Evolutionary conservation across 2,329 filamentous ascomycete species (phyloP), one percentile per base, ranked within the genome.

Genomic region (Tympanopsis confertula): DNA sequence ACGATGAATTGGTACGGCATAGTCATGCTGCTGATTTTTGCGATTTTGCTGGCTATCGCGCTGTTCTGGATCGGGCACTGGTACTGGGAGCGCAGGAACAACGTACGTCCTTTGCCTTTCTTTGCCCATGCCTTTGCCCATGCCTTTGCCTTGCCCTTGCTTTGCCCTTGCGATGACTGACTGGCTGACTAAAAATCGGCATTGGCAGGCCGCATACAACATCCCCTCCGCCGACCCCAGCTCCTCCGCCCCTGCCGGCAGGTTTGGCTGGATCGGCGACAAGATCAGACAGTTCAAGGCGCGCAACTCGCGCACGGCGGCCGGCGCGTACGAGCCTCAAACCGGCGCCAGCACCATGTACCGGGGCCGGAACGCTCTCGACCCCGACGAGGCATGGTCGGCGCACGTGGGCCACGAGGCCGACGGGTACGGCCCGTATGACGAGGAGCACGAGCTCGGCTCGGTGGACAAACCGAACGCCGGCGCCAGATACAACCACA

Each of bases 301-400:
- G 56, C 66, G 75, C 49, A 76, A 77, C 55, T 73, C 67, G 45
- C 73, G 78, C 38, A 76, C 74, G 28, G 81, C 82, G 0, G 65
- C 71, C 2, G 84, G 82, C 45, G 79, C 80, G 35, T 87, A 86
- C 63, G 83, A 87, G 47, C 65, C 67, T 48, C 61, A 70, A 4
- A 52, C 61, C 5, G 55, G 57, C 32, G 60, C 56, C 41, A 57
- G 56, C 37, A 50, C 51, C 28, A 57, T 56, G 39, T 50, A 50
- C 15, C 44, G 56, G 22, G 61, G 62, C 35, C 10, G 24, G 10
- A 10, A n/a, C n/a, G 24, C 77, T 3, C 69, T 86, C 35, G 86
- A 91, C 50, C 83, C 83, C 1, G 86, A 93, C 53, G 84, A 88
- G 51, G 84, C 85, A 2, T 94, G 86, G 86, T 85, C 91, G 60